These are phyloP conservation scores for Termitomyces sp. DNA, from an alignment of 768 basidiomycete species.

Conservation along the genomic window DNA sequence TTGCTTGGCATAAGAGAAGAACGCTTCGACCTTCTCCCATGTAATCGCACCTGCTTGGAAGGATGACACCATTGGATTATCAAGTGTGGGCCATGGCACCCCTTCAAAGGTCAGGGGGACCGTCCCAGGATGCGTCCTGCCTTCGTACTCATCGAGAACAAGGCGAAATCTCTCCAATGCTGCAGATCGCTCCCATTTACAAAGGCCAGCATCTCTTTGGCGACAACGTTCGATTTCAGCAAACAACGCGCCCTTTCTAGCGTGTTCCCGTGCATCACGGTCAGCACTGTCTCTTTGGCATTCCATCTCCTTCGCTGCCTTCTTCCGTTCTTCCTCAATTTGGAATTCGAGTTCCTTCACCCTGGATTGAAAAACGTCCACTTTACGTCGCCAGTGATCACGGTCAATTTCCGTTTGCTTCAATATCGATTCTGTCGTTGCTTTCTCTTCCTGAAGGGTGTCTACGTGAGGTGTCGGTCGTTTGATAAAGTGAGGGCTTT, in stretches of 20 bases:
- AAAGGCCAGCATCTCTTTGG: slow-evolving; percentile 3
- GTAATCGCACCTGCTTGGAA: background rate
- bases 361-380: background rate
- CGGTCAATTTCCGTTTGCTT: background rate
- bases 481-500: background rate
- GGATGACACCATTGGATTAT: background rate
- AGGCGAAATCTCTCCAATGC: slow-evolving; percentile 6
- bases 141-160: slow-evolving; percentile 12
- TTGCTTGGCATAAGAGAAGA: background rate
- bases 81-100: slow-evolving; percentile 16
- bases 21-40: slow-evolving; percentile 11
- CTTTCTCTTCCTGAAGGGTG: background rate
- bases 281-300: slow-evolving; percentile 1
- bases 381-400: background rate
- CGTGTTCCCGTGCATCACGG: background rate
- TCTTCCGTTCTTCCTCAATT: background rate
- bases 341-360: background rate
- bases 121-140: slow-evolving; percentile 14
- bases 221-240: slow-evolving; percentile 1
- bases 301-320: background rate
- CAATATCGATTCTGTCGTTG: background rate
- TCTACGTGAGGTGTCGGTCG: background rate
- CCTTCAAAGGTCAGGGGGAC: slow-evolving; percentile 13
- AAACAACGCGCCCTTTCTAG: background rate
- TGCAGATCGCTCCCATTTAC: slow-evolving; percentile 1